A percentile compares a stretch with the other conserved stretches of the same genome.
phyloP scores from a whole-genome alignment of 2,329 filamentous ascomycete genomes.

The Aspergillus novoparasiticus region DNA sequence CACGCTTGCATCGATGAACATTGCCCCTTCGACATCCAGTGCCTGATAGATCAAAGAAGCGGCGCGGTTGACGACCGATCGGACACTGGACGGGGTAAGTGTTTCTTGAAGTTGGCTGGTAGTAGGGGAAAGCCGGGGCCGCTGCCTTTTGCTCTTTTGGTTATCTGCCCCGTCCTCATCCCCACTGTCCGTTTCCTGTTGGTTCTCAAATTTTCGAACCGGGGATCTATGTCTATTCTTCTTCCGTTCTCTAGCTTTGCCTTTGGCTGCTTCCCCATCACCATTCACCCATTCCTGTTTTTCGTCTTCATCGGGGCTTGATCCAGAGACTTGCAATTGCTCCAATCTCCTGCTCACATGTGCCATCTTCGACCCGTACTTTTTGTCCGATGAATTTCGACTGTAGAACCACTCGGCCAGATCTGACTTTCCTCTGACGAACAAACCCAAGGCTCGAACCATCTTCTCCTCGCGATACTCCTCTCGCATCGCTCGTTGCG shows the following conservation, averaged over 20 bases:
- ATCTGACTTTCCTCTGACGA: slow-evolving; percentile 24
- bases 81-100: background rate
- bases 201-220: slow-evolving; percentile 14
- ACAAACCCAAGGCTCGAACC: slow-evolving; percentile 24
- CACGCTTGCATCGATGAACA: slow-evolving; percentile 1
- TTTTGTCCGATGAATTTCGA: background rate
- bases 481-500: slow-evolving; percentile 23
- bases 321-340: background rate
- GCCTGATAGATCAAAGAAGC: background rate
- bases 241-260: background rate
- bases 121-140: slow-evolving; percentile 19
- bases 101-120: slow-evolving; percentile 18
- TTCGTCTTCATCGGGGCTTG: background rate
- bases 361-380: background rate
- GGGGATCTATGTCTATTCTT: slow-evolving; percentile 5
- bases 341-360: background rate
- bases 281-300: no score
- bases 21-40: background rate
- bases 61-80: slow-evolving; percentile 9
- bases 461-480: slow-evolving; percentile 26
- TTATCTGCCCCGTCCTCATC: background rate
- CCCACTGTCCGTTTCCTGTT: background rate
- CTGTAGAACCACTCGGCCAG: slow-evolving; percentile 22
- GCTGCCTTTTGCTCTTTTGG: background rate
- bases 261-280: background rate